Base-by-base conservation (phyloP, 2,329 filamentous ascomycete genomes). In the Coniochaeta sp. region DNA sequence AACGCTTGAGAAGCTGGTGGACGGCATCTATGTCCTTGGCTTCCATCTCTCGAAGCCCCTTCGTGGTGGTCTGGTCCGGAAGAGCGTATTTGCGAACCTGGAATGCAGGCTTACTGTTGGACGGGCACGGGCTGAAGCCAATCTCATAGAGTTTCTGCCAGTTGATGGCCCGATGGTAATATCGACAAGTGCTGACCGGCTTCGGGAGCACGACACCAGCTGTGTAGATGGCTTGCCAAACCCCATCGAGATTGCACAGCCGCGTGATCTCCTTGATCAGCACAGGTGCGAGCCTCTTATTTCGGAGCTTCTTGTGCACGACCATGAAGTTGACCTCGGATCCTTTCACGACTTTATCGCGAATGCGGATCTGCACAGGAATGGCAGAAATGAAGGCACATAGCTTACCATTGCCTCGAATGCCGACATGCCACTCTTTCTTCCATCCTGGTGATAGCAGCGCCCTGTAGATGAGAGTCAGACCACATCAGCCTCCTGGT, bases 291-390 rank as follows among this genome's bases (percentile, higher is more conserved):
- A 99, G 85, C 59, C 95, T 88, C 79, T 98, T 97, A 61, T 90
- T 87, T 57, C 95, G 90, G 34, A 99, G 86, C 77, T 98, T 98
- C 81, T 98, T 98, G 81, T 99, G 95, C 59, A 99, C 89, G 70
- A 93, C 96, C 65, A 99, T 87, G 77, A 98, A 99, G 79, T 99
- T 99, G 76, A 99, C 95, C 74, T 99, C 95, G 56, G 90, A 92
- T 66, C 90, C 88, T 63, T 87, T 84, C 62, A 99, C 77, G 60
- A 84, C 77, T 62, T 89, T 89, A 62, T 89, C 80, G 64, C 93
- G 89, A 50, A 99, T 87, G 58, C 89, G 87, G 60, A 99, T 80
- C 65, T 88, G 83, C 62, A 95, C 88, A 1, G 95, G 95, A 54
- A 98, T 90, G 67, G 92, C 95, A 44, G 92, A 96, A 71, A 99